Evolutionary conservation across 805 yeast genomes (phyloP).

Genomic region (Candida ovalis): DNA sequence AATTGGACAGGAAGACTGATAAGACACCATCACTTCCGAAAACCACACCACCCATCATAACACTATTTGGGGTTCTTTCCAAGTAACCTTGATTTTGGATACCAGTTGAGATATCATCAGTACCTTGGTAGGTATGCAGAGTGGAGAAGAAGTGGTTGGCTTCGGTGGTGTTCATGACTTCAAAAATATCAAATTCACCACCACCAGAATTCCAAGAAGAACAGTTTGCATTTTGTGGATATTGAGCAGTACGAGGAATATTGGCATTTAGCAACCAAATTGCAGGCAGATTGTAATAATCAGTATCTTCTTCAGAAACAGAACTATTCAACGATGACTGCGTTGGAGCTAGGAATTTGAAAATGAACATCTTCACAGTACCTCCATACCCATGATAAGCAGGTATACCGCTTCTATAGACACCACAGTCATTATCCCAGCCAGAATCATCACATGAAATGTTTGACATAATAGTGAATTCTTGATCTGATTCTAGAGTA

Average conservation of each 20-base stretch:
- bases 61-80: constrained; percentile 44
- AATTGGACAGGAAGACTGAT: constrained; percentile 56
- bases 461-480: constrained; percentile 57
- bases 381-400: constrained; percentile 82
- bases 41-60: constrained; percentile 70
- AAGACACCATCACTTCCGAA: constrained; percentile 60
- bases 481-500: constrained; percentile 53
- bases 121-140: constrained; percentile 74
- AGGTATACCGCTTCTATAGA: constrained; percentile 73
- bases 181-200: constrained; percentile 77
- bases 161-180: constrained; percentile 63
- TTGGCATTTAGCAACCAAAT: constrained; percentile 83
- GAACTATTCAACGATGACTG: constrained; percentile 34
- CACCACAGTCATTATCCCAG: constrained; percentile 62
- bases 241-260: constrained; percentile 73
- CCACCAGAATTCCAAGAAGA: constrained; percentile 78
- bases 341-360: constrained; percentile 65
- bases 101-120: constrained; percentile 59
- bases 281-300: constrained; percentile 63
- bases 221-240: constrained; percentile 56
- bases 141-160: constrained; percentile 57
- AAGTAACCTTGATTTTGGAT: constrained; percentile 54
- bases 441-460: constrained; percentile 55
- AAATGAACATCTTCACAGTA: constrained; percentile 63
- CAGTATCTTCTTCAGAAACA: constrained; percentile 28